Percentiles rank a stretch among this genome's conserved stretches.
phyloP scores from a whole-genome alignment of 805 yeast genomes.

The Metschnikowia colocasiae region DNA sequence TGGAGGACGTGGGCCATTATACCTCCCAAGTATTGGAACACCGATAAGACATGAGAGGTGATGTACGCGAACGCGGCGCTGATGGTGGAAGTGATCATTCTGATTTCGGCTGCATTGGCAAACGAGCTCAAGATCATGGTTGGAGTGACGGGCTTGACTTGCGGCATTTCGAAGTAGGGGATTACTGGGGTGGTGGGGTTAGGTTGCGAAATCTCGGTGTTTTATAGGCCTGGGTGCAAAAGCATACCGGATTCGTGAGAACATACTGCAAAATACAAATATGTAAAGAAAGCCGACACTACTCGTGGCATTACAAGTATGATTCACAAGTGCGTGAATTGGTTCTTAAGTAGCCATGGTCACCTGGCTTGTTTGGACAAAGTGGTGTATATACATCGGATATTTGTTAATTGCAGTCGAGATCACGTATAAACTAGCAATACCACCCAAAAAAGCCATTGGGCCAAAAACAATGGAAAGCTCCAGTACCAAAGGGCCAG shows the following conservation, averaged over 20 bases:
- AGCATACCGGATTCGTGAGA: slow-evolving; percentile 1
- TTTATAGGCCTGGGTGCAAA: slow-evolving; percentile 6
- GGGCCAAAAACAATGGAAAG: too few species aligned
- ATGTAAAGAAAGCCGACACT: background rate
- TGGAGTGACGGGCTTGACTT: slow-evolving; percentile 16
- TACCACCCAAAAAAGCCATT: too few species aligned
- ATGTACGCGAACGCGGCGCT: background rate
- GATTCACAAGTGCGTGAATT: background rate
- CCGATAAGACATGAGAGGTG: background rate
- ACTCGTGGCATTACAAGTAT: background rate
- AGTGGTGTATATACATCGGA: too few species aligned
- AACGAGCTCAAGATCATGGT: slow-evolving; percentile 12
- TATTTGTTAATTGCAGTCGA: too few species aligned
- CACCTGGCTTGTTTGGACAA: too few species aligned
- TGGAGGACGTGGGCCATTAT: background rate
- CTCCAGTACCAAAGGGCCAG: too few species aligned
- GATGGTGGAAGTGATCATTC: background rate
- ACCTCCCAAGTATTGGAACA: background rate
- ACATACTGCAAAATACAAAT: background rate
- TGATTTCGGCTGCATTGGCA: slow-evolving; percentile 12
- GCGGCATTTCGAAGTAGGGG: slow-evolving; percentile 7
- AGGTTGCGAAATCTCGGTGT: background rate
- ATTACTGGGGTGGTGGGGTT: background rate
- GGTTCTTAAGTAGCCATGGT: too few species aligned
- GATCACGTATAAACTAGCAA: too few species aligned